Evolutionary conservation across 176 grass and related monocot species (phyloP), one percentile per base, ranked within the genome.

Genomic region (Urochloa ruziziensis): DNA sequence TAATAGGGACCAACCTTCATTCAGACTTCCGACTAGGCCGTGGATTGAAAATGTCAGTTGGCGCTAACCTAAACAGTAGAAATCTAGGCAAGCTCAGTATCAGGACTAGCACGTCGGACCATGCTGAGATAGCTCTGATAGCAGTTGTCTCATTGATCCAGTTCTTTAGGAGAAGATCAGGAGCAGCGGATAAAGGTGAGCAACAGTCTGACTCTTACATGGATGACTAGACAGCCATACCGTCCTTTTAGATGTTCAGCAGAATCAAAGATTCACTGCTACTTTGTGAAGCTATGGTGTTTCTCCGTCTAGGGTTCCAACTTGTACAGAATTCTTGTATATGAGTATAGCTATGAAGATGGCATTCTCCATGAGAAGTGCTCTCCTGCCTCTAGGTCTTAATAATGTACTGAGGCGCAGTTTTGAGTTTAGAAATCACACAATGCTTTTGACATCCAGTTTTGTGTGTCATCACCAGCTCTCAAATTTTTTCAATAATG

Each of bases 51-150:
- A 57, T 95, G 77, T 91, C 89, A 25, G 37, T 95, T 37, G 83
- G 87, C 33, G 82, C 87, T 62, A 95, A 93, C 88, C 40, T 98
- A 43, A 95, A 98, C 74, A 93, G 75, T 70, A 93, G 93, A 88
- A 93, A 87, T 28, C 28, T 95, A 78, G 96, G 96, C 4, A 91
- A 87, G 30, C 73, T 98, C 37, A 83, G 44, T 10, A 3, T 98
- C 62, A 98, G 78, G 69, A 86, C 85, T 57, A 95, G 67, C 86
- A 95, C 89, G 7, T 93, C 96, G 34, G 93, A 98, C 51, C 93
- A 93, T 59, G 36, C 43, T 57, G 87, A 90, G 70, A 95, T 95
- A 57, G 88, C 85, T 61, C 69, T 95, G 62, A 23, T 95, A 77
- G 89, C 72, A 8, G 85, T 79, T 75, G 36, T 95, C 52, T 91